Evolutionary conservation across 805 yeast species (phyloP).

Genomic region (Candida nonsorbophila): DNA sequence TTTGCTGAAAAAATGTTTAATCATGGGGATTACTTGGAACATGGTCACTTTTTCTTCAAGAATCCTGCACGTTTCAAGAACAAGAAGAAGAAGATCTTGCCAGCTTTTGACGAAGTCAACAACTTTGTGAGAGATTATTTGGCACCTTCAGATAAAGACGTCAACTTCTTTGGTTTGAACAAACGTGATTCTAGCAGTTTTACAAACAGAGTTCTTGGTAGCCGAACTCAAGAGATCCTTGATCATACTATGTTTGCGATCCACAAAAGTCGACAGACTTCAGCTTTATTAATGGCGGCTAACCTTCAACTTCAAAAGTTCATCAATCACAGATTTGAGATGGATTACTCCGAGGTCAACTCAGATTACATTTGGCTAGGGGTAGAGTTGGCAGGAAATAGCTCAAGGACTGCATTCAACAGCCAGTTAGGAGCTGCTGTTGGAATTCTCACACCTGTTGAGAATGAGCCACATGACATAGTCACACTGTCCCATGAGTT

Average conservation of each 20-base stretch:
- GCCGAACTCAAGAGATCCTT: conserved; percentile 16
- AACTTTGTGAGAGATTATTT: conserved; percentile 15
- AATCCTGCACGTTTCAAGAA: conserved; percentile 16
- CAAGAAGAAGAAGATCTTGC: conserved; percentile 12
- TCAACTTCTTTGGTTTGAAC: conserved; percentile 12
- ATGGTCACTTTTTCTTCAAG: conserved; percentile 25
- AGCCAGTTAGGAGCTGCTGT: conserved; percentile 18
- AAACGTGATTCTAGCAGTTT: conserved; percentile 6
- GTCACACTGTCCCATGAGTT: conserved; percentile 21
- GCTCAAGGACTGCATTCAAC: conserved; percentile 18
- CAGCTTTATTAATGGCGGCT: conserved; percentile 23
- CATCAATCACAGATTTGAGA: conserved; percentile 14
- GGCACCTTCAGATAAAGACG: conserved; percentile 16
- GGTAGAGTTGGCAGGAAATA: conserved; percentile 22
- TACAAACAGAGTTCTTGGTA: conserved; percentile 14
- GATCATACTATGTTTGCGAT: conserved; percentile 24
- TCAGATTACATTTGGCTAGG: conserved; percentile 31
- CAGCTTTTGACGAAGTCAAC: conserved; percentile 26
- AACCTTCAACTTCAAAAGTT: conserved; percentile 18
- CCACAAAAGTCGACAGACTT: conserved; percentile 18
- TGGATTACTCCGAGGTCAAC: conserved; percentile 6
- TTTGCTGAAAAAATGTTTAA: conserved; percentile 13
- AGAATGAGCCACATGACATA: conserved; percentile 13
- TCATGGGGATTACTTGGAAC: conserved; percentile 11
- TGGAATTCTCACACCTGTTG: conserved; percentile 25